These are phyloP conservation scores for Leersia perrieri DNA, from an alignment of 176 grass and related monocot species.

Conservation along the genomic window DNA sequence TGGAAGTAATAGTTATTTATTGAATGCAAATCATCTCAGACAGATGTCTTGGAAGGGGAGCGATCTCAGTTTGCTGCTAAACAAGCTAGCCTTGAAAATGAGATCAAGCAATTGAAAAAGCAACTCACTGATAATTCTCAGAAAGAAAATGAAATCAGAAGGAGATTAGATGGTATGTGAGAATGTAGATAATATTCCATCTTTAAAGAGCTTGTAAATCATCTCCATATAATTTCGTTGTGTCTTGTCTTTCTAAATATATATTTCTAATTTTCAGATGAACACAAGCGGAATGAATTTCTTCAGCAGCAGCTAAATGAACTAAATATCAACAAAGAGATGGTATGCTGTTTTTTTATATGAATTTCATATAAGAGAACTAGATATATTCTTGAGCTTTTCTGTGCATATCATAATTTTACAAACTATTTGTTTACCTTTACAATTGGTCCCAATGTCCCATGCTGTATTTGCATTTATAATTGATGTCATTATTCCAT, in stretches of 20 bases:
- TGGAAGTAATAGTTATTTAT: conserved; percentile 23
- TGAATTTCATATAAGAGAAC: neutral
- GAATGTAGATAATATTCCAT: conserved; percentile 22
- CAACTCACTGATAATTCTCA: conserved; percentile 49
- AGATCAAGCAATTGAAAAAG: conserved; percentile 72
- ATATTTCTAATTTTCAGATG: conserved; percentile 56
- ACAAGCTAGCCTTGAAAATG: conserved; percentile 64
- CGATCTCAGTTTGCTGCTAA: conserved; percentile 28
- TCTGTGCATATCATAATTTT: neutral
- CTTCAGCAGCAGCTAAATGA: conserved; percentile 72
- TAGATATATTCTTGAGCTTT: neutral
- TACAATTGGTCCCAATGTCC: neutral
- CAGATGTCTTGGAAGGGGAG: conserved; percentile 54
- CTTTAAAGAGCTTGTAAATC: neutral
- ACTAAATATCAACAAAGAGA: conserved; percentile 67
- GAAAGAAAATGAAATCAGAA: conserved; percentile 53
- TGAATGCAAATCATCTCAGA: conserved; percentile 52
- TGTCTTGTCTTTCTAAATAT: conserved; percentile 27
- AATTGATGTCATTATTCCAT: neutral
- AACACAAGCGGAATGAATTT: conserved; percentile 58
- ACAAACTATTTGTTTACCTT: neutral
- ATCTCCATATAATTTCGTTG: neutral
- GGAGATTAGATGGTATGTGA: conserved; percentile 64
- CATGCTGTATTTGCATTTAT: neutral
- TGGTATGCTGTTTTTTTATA: conserved; percentile 36